These are phyloP conservation scores for Metarhizium sp. DNA, from an alignment of 2,329 filamentous ascomycete species.

Conservation along the genomic window DNA sequence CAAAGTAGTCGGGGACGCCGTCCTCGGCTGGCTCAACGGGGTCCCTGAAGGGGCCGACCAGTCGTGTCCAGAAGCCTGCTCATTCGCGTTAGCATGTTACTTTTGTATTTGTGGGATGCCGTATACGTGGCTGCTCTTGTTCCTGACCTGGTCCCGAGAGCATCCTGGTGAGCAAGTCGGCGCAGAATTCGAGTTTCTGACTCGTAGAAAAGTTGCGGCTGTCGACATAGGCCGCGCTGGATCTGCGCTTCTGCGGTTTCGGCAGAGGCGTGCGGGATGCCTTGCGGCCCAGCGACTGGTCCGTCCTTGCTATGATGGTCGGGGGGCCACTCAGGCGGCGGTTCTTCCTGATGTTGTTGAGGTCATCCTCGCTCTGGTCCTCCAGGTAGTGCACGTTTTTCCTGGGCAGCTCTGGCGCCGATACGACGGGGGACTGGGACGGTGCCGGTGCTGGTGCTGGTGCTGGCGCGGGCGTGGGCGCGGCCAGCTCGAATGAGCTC, in stretches of 20 bases:
- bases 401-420: constrained; percentile 13
- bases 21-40: constrained; percentile 48
- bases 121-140: too few relatives aligned
- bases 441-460: constrained; percentile 8
- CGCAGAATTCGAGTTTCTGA: constrained; percentile 48
- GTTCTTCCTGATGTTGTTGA: constrained; percentile 27
- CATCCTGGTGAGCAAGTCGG: constrained; percentile 50
- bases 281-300: constrained; percentile 19
- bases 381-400: constrained; percentile 41
- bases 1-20: constrained; percentile 51
- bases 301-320: constrained; percentile 8
- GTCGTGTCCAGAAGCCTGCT: constrained; percentile 55
- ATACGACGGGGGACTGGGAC: too few relatives aligned
- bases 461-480: constrained; percentile 23
- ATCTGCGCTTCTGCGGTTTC: constrained; percentile 27
- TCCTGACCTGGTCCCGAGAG: constrained; percentile 47
- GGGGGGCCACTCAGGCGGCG: constrained; percentile 25
- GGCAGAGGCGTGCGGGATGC: constrained; percentile 18
- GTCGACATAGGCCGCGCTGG: constrained; percentile 22
- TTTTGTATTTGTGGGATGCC: not conserved
- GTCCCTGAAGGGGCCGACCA: constrained; percentile 52
- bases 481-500: constrained; percentile 41
- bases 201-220: constrained; percentile 23
- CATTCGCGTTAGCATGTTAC: not conserved
- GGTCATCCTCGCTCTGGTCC: constrained; percentile 5